Base-by-base conservation (phyloP, 768 basidiomycete genomes). In the Leccinum aurantiacum region DNA sequence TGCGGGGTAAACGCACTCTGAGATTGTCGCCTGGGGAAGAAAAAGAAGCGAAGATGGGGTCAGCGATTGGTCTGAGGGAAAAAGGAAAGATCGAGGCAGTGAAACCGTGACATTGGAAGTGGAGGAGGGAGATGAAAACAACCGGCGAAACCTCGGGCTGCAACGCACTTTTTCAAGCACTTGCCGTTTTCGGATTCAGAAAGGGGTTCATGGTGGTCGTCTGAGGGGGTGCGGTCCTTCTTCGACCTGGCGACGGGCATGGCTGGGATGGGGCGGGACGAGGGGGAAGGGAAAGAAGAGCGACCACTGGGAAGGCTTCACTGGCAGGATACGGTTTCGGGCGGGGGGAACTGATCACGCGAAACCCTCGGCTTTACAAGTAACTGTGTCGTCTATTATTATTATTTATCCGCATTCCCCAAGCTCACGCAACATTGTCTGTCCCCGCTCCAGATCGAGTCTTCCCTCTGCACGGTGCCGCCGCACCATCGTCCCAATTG, bases 121-220 rank as follows among this genome's bases (percentile, higher is more conserved):
- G 11, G 53, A 49, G 37, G 58, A 35, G 29, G 35, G 31, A 17
- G 48, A 47, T 38, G 47, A 60, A 60, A 58, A 73, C 69, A 66
- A 44, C 69, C 83, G 85, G 85, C 77, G 78, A 84, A 86, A 82
- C 65, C 58, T 84, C 84, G 65, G 68, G 79, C 78, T 60, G 56
- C 19, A 60, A 84, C 88, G 75, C 77, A 90, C 88, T 90, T 90
- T 84, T 88, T 82, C 80, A 89, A 90, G 77, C 80, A 82, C 78
- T 85, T 89, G 79, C 80, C 84, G 76, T 82, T 87, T 81, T 88
- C 85, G 82, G 84, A 72, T 81, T 88, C 85, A 82, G 84, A 72
- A 73, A 75, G 69, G 65, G 41, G 35, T 73, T 84, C 82, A 78
- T 82, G 76, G 72, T 86, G 86, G 80, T 87, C 86, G 85, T 52